These are phyloP conservation scores for Boletellus emodensis DNA, from an alignment of 768 basidiomycete genomes.

Conservation along the genomic window DNA sequence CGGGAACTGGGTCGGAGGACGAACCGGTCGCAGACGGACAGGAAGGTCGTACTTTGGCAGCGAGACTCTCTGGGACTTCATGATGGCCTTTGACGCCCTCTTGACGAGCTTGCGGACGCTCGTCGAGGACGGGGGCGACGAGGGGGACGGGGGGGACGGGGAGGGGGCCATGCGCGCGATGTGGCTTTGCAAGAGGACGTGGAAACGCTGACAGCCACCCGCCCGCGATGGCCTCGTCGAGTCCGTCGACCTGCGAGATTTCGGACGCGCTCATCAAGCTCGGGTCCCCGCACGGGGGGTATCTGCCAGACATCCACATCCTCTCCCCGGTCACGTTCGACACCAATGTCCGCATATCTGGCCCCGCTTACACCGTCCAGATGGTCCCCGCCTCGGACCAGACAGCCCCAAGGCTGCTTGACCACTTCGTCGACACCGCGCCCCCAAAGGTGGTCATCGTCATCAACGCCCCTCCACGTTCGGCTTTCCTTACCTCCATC, in stretches of 20 bases:
- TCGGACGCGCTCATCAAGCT: slow-evolving; percentile 89
- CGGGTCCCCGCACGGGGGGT: slow-evolving; percentile 64
- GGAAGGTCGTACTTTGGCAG: slow-evolving; percentile 69
- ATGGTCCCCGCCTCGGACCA: slow-evolving; percentile 64
- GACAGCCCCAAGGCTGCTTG: slow-evolving; percentile 55
- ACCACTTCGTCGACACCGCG: slow-evolving; percentile 82
- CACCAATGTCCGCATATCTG: slow-evolving; percentile 51
- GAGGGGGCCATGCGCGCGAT: slow-evolving; percentile 11
- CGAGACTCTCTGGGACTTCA: slow-evolving; percentile 64
- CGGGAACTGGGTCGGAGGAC: slow-evolving; percentile 8
- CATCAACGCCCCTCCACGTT: slow-evolving; percentile 71
- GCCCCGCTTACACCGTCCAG: slow-evolving; percentile 83
- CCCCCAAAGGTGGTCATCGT: slow-evolving; percentile 64
- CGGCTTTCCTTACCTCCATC: slow-evolving; percentile 21
- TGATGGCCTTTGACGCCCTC: slow-evolving; percentile 52
- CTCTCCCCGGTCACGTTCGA: slow-evolving; percentile 31
- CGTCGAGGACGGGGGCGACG: slow-evolving; percentile 3
- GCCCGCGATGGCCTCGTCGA: slow-evolving; percentile 12
- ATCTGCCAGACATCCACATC: slow-evolving; percentile 72
- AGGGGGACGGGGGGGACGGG: slow-evolving; percentile 7
- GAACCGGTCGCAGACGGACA: slow-evolving; percentile 67
- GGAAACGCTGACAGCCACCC: slow-evolving; percentile 3
- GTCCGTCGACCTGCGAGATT: slow-evolving; percentile 76
- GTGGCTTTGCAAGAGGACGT: neutral
- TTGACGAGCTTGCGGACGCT: slow-evolving; percentile 36